Base-by-base conservation (phyloP, 1,284 basidiomycete species). In the Trichosporon sp. region DNA sequence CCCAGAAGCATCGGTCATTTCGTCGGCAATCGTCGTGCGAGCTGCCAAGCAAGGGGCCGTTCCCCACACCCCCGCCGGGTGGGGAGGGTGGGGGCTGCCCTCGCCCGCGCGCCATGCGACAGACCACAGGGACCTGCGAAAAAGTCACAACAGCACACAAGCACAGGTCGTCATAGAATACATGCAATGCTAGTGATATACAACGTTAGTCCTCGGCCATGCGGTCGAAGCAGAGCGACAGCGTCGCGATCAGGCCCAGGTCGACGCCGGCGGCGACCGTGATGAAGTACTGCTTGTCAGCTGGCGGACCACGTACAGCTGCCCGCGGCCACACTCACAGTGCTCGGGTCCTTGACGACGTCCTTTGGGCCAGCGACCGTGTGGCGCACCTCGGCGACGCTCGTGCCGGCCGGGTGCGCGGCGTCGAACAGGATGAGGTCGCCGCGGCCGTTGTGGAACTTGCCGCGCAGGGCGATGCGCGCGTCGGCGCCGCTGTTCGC, bases 201-300 rank as follows among this genome's bases (percentile, higher is more conserved):
- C 53, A 31, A 31, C 18, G 29, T 60, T 21, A 60, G 18, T n/a
- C 56, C 27, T 60, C 27, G 15, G 56, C 21, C 56, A 60, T 60
- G 29, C 56, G 56, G 56, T 60, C 56, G 7, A 60, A 60, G 56
- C 56, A 60, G 27, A 60, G 56, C 56, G 56, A 29, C 7, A 31
- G 18, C 56, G 56, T 60, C 56, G 56, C 56, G 56, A 60, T 60
- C 56, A 60, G 56, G 31, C 56, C 56, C 5, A 60, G 56, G 56
- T 60, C 56, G 56, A 60, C 56, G 56, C 56, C 56, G 56, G 56
- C 56, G 56, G 56, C 56, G 56, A 60, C 56, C 56, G 56, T 60
- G 56, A 60, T 60, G 29, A 60, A 60, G 56, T 60, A 60, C 56
- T 60, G 31, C 3, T n/a, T 31, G 56, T 51, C 47, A 51, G 47